phyloP scores from a whole-genome alignment of 1,284 basidiomycete species.

The Ustilago crameri region DNA sequence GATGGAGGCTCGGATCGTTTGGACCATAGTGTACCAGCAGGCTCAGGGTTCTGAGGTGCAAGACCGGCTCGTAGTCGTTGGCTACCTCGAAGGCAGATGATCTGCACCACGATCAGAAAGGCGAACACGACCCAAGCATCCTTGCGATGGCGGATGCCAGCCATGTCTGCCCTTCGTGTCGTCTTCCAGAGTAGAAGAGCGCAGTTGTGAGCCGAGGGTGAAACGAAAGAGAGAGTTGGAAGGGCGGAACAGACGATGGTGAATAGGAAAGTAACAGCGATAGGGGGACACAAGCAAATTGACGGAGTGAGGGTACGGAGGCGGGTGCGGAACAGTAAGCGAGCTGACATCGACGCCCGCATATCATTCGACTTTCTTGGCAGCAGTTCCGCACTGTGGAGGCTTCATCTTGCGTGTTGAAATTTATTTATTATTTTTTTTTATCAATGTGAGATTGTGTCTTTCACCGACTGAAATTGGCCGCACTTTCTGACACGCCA shows the following conservation, averaged over 20 bases:
- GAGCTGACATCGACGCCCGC: neutral
- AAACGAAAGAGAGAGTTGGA: neutral
- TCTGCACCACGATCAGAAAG: constrained; percentile 49
- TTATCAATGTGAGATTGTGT: too few species aligned
- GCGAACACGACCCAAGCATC: constrained; percentile 52
- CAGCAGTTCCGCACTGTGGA: too few species aligned
- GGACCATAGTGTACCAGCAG: constrained; percentile 4
- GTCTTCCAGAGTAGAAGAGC: neutral
- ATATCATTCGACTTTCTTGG: too few species aligned
- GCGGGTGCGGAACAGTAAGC: neutral
- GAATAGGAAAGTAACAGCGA: too few species aligned
- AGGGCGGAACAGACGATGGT: neutral
- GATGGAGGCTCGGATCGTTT: constrained; percentile 10
- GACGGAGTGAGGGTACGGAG: too few species aligned
- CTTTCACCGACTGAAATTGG: too few species aligned
- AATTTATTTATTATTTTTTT: too few species aligned
- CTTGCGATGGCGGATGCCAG: constrained; percentile 37
- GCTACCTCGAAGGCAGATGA: constrained; percentile 43
- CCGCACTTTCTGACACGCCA: too few species aligned
- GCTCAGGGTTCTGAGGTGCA: constrained; percentile 5
- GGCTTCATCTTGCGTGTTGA: too few species aligned
- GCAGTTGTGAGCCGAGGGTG: neutral
- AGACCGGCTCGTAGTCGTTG: constrained; percentile 24
- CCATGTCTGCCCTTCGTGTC: constrained; percentile 24
- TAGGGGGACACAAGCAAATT: neutral